A percentile compares a stretch with the other conserved stretches of the same genome.
phyloP scores from a whole-genome alignment of 441 rosid genomes.

The Erysimum cheiri region DNA sequence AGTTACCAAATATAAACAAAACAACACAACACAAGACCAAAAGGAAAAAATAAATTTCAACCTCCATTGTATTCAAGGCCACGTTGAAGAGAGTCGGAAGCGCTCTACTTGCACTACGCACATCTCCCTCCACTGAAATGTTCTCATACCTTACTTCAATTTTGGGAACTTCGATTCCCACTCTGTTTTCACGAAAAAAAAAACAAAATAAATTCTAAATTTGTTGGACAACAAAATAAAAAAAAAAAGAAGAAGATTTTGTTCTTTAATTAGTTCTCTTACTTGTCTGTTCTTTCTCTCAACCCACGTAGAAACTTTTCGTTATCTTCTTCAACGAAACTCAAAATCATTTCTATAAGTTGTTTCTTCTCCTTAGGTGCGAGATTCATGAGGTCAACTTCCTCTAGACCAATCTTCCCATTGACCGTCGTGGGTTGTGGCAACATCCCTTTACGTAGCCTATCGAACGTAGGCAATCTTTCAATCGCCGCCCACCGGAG shows the following conservation, averaged over 20 bases:
- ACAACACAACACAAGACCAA: not conserved
- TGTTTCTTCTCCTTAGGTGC: slow-evolving; percentile 60
- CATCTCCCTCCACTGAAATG: slow-evolving; percentile 69
- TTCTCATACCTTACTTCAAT: slow-evolving; percentile 80
- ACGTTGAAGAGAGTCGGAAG: slow-evolving; percentile 74
- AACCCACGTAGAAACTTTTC: slow-evolving; percentile 65
- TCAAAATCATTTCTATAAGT: slow-evolving; percentile 67
- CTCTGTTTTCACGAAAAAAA: slow-evolving; percentile 49
- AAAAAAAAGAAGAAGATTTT: slow-evolving; percentile 21
- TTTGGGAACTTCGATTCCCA: slow-evolving; percentile 72
- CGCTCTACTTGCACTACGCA: slow-evolving; percentile 79
- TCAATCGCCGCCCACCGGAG: slow-evolving; percentile 92
- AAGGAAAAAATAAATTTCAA: slow-evolving; percentile 4
- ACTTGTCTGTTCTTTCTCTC: slow-evolving; percentile 77
- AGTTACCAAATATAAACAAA: not conserved
- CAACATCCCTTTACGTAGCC: slow-evolving; percentile 69
- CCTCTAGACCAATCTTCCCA: slow-evolving; percentile 54
- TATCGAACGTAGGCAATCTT: slow-evolving; percentile 77
- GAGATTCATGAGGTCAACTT: slow-evolving; percentile 72
- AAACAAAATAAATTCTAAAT: not conserved
- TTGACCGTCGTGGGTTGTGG: slow-evolving; percentile 52
- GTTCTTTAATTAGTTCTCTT: slow-evolving; percentile 8
- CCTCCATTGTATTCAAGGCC: slow-evolving; percentile 71
- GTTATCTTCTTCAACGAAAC: slow-evolving; percentile 74
- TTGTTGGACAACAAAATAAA: slow-evolving; percentile 2